Evolutionary conservation across 768 basidiomycete genomes (phyloP), one percentile per base, ranked within the genome.

Genomic region (Hypsizygus marmoreus): DNA sequence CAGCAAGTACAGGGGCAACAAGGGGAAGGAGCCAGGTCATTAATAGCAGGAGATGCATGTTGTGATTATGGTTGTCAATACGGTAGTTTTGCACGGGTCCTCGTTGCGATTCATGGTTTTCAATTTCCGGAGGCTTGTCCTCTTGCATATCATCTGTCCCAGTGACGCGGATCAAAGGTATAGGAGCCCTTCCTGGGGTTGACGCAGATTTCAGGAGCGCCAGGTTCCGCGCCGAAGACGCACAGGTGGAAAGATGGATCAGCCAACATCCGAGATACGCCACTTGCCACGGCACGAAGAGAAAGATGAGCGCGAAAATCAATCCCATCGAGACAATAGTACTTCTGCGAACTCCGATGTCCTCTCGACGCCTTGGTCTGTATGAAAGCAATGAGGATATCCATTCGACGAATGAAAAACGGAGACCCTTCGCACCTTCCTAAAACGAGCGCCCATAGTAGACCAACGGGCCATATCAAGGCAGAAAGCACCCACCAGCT

Each of bases 271-370:
- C 84, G 17, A 95, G 74, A 65, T 88, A 94, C 4, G 88, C 92
- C 8, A 95, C 88, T 65, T 97, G 94, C 82, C 91, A 92, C 0
- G 94, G 94, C n/a, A 95, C 72, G 41, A 93, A 68, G 29, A 89
- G 52, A 47, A 86, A 77, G 29, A 94, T 83, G n/a, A 85, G 67
- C 12, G 77, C 51, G 40, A 85, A 74, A 25, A 94, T 75, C 14
- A 86, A 38, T 6, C 60, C 52, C 62, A 91, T 77, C 5, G 87
- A 86, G 5, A 82, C 31, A 19, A 84, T 22, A 3, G 78, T 80
- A 56, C 72, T 72, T 49, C 73, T 69, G 24, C 69, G 72, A 36
- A 77, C 64, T 19, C 72, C 64, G 4, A 54, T 39, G 19, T 65
- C 66, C 49, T 75, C 71, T 17, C 59, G 61, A 14, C 63, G 22